Conservation (phyloP, 2,329 filamentous ascomycete genomes). For the Thelonectria discophora region DNA sequence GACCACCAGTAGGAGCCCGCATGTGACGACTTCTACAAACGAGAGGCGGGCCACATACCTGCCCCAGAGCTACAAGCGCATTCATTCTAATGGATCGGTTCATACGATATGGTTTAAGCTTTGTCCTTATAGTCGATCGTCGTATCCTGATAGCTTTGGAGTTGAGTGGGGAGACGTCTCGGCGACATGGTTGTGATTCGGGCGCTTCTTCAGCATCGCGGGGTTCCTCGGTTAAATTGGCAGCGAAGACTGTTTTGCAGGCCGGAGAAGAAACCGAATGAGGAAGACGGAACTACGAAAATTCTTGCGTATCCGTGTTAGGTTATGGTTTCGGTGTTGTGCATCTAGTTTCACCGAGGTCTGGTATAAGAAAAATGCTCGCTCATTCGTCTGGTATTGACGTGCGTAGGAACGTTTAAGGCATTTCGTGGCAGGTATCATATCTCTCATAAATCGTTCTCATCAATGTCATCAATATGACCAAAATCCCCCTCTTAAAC, state of each 20-base stretch:
- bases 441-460: too few relatives aligned
- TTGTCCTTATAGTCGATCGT: not conserved
- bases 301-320: not conserved
- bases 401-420: too few relatives aligned
- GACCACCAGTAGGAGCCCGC: not conserved
- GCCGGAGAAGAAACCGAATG: not conserved
- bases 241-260: not conserved
- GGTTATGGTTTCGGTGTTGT: not conserved
- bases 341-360: not conserved
- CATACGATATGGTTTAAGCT: slow-evolving; percentile 4
- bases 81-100: slow-evolving; percentile 14
- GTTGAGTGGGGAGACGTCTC: not conserved
- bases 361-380: not conserved
- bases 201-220: slow-evolving; percentile 16
- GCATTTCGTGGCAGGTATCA: too few relatives aligned
- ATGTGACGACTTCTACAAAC: not conserved
- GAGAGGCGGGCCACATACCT: not conserved
- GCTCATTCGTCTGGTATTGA: too few relatives aligned
- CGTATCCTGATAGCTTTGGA: slow-evolving; percentile 3
- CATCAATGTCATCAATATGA: too few relatives aligned
- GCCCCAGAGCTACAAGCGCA: slow-evolving; percentile 14
- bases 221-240: slow-evolving; percentile 13
- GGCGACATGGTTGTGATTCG: slow-evolving; percentile 12
- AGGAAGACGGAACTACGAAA: not conserved
- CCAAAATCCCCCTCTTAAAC: too few relatives aligned